Evolutionary conservation across 371 early-diverging fungal species (phyloP), one percentile per base, ranked within the genome.

Genomic region (Mortierella sp.): DNA sequence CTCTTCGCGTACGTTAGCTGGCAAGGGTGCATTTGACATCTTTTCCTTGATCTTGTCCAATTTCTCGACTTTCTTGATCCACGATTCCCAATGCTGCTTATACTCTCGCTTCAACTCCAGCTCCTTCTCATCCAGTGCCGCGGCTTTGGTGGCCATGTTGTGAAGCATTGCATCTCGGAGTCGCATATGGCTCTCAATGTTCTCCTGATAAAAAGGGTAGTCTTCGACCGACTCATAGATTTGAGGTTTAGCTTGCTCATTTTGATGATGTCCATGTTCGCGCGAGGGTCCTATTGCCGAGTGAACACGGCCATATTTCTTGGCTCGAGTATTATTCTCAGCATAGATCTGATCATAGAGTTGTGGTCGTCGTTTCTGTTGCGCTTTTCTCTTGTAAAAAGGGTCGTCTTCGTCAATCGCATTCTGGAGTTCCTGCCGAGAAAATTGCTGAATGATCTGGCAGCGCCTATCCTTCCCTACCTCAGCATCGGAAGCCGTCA

Each of bases 161-260:
- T 58, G 78, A 15, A 86, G 76, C 66, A 90, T 43, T 7, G 71
- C 69, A 7, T 79, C 77, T 28, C 76, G 69, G 6, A 88, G 64
- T 28, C 72, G 77, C 8, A 61, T 69, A 55, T 90, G 86, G 32
- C 60, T 64, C 19, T 65, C 70, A 15, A 83, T 83, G 38, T 83
- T 84, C 53, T 86, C 86, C 43, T 89, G 76, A 76, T 91, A 92
- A 60, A 91, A 92, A 33, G 91, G 90, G 77, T 90, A 93, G 28
- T 93, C 92, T 19, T 88, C 85, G 19, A 90, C 69, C 0, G 68
- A 67, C 24, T 71, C 59, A 69, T 86, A 87, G 5, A 87, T 13
- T 21, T 79, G 67, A 84, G 86, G 83, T 45, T 74, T 69, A 48
- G 85, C 83, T 43, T 84, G 67, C 60, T 90, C 76, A 57, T 87